Conservation (phyloP, 371 early-diverging fungal species). For the Polyrhizophydium stewartii region DNA sequence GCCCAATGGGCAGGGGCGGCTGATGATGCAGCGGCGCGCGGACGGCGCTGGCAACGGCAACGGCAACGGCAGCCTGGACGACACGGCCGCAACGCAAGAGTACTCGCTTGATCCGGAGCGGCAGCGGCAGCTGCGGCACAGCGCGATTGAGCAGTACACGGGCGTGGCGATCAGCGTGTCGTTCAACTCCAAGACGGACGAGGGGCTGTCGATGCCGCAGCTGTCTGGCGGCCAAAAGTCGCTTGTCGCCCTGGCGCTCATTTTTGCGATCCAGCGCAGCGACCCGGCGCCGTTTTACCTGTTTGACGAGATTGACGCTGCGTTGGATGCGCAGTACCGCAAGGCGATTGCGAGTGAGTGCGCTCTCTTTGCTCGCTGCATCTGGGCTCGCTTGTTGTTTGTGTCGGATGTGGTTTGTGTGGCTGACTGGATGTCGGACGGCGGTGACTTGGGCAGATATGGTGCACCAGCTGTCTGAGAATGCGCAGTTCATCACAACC, state of each 20-base stretch:
- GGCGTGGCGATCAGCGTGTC: conserved; percentile 88
- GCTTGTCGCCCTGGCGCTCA: conserved; percentile 94
- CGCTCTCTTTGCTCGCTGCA: not conserved
- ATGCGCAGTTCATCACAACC: conserved; percentile 96
- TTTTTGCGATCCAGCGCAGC: conserved; percentile 98
- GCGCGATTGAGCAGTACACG: conserved; percentile 73
- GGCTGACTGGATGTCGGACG: not conserved
- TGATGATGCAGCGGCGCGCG: conserved; percentile 75
- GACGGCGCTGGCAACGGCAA: conserved; percentile 42
- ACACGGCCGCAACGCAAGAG: not conserved
- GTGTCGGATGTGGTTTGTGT: not conserved
- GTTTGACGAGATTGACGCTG: conserved; percentile 99
- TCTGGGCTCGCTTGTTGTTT: not conserved
- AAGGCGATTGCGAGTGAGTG: conserved; percentile 80
- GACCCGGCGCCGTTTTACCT: conserved; percentile 99
- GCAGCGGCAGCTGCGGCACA: conserved; percentile 22
- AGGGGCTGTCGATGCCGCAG: conserved; percentile 91
- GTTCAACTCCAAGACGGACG: conserved; percentile 57
- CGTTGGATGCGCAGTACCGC: conserved; percentile 95
- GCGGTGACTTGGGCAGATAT: conserved; percentile 56
- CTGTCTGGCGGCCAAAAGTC: conserved; percentile 99
- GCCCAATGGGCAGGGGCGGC: conserved; percentile 80
- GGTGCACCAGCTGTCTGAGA: conserved; percentile 81
- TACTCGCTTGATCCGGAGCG: not conserved
- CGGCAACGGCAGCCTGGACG: not conserved